Base-by-base conservation (phyloP, 352 stramenopile genomes). In the Phytophthora vignae region DNA sequence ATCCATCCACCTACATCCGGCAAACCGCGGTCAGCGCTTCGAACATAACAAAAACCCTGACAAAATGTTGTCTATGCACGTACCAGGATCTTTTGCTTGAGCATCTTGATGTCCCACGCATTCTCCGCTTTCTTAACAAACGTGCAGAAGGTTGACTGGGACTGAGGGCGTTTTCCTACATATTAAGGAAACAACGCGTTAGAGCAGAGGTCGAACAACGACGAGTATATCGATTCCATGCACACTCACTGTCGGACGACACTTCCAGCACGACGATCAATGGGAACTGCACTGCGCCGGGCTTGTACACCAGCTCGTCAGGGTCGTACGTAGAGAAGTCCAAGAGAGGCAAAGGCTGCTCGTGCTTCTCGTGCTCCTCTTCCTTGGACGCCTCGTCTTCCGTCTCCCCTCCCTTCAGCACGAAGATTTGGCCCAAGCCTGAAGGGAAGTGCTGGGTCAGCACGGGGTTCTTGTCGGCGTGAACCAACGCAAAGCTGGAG, bases 61-160 rank as follows among this genome's bases (percentile, higher is more conserved):
- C 29, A 21, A 22, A 22, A 54, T 29, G n/a, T 64, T 27, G n/a
- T 17, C 31, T 59, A 53, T 29, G 33, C 14, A 14, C 50, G 27
- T 72, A 82, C 77, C 55, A 82, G 52, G 38, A 95, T 87, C 69
- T 96, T 96, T 58, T 96, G 89, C 66, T 96, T 96, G 65, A 96
- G 74, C 65, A 95, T 80, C 69, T 93, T 93, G 71, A 93, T 64
- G 27, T 80, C 69, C 78, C 81, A 93, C 12, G 67, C 57, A 27
- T 74, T 74, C 14, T 69, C 78, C 22, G 72, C 62, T 67, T 81
- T 81, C 69, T 82, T 84, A 10, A 76, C 60, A 57, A 96, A 93
- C 22, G 84, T 92, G 56, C 81, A 86, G 57, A 96, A 96, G 8
- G 87, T 96, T 21, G 89, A 78, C 56, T 96, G 88, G 22, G 88